Conservation (phyloP, 176 grass and related monocot genomes). For the Saccharum spontaneum region DNA sequence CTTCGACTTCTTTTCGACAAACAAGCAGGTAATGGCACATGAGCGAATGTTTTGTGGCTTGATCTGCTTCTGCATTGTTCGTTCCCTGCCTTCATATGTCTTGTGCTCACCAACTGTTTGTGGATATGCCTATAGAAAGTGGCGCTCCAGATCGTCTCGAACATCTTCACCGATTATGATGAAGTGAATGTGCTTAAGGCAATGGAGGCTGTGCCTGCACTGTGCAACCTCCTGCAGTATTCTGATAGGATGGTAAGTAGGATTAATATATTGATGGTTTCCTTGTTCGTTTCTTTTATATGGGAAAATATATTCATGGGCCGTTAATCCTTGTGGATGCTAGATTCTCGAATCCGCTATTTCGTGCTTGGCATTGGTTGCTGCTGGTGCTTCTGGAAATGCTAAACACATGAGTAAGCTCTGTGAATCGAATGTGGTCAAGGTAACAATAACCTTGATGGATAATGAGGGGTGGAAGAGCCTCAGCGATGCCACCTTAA, state of each 20-base stretch:
- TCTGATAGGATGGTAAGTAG: conserved; percentile 36
- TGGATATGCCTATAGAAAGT: conserved; percentile 43
- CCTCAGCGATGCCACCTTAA: conserved; percentile 25
- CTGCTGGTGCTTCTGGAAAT: not conserved
- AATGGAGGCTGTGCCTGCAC: conserved; percentile 46
- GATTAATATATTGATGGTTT: not conserved
- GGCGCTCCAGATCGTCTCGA: conserved; percentile 40
- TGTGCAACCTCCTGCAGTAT: conserved; percentile 58
- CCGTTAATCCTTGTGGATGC: not conserved
- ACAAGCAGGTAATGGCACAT: conserved; percentile 32
- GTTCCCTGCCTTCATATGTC: not conserved
- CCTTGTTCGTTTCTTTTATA: not conserved
- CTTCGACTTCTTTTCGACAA: conserved; percentile 48
- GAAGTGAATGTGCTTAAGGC: conserved; percentile 22
- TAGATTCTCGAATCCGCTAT: conserved; percentile 47
- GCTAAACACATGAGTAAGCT: conserved; percentile 45
- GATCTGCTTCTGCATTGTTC: not conserved
- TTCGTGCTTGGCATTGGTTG: conserved; percentile 38
- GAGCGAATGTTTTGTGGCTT: not conserved
- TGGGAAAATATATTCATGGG: not conserved
- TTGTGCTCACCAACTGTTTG: conserved; percentile 29
- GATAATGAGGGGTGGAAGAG: conserved; percentile 41
- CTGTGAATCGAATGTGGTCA: conserved; percentile 29
- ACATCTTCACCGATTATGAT: conserved; percentile 1
- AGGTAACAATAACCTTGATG: conserved; percentile 45